These are phyloP conservation scores for Penstemon barbatus DNA, from an alignment of 257 asterid species.

Conservation along the genomic window DNA sequence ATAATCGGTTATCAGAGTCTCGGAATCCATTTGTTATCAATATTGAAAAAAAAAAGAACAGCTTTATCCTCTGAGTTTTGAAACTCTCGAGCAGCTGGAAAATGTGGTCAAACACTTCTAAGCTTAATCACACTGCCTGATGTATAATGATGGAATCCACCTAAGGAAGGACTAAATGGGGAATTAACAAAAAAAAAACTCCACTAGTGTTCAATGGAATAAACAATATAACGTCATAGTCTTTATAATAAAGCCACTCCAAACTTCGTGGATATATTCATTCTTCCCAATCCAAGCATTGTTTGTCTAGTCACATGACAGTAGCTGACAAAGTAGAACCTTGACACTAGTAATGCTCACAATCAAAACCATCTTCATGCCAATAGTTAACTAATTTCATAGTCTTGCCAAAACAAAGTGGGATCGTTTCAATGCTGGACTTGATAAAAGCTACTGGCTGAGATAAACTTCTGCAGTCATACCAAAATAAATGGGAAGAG, in stretches of 20 bases:
- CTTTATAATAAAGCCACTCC: conserved; percentile 24
- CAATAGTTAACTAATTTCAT: conserved; percentile 29
- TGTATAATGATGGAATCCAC: conserved; percentile 23
- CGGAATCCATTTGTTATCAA: conserved; percentile 51
- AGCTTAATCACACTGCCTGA: conserved; percentile 36
- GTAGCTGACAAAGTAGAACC: conserved; percentile 27
- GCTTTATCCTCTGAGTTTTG: conserved; percentile 32
- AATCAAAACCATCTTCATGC: conserved; percentile 34
- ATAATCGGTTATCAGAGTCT: conserved; percentile 36
- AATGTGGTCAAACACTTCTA: conserved; percentile 17
- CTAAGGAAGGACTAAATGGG: conserved; percentile 10
- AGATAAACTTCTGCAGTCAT: conserved; percentile 22
- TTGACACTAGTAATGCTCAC: conserved; percentile 27
- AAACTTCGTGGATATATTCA: conserved; percentile 17
- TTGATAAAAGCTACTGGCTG: conserved; percentile 5
- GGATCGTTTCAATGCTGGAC: conserved; percentile 16
- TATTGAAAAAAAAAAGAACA: conserved; percentile 25
- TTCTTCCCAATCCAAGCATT: conserved; percentile 23
- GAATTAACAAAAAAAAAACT: conserved; percentile 26
- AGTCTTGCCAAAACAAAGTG: conserved; percentile 20
- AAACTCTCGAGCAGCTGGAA: conserved; percentile 35
- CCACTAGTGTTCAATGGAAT: conserved; percentile 9
- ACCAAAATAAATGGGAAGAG: neutral
- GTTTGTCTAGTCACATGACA: conserved; percentile 21
- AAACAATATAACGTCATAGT: conserved; percentile 25